phyloP scores from a whole-genome alignment of 179 eudicot genomes.

The Silene noctiflora region DNA sequence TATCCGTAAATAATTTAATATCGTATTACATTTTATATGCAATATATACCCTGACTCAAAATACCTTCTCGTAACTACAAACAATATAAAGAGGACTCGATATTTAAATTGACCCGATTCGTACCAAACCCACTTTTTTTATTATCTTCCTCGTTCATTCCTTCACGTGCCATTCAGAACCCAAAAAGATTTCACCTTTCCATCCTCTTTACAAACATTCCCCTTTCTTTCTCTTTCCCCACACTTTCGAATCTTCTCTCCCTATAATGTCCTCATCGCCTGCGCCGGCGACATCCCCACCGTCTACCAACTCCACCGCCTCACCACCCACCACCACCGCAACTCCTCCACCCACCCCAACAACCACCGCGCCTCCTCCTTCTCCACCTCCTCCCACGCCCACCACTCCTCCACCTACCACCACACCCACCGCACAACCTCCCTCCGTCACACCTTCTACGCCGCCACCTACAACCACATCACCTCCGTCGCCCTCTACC shows the following conservation, averaged over 20 bases:
- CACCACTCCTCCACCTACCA: neutral
- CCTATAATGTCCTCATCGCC: neutral
- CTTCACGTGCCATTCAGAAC: conserved; percentile 9
- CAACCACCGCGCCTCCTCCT: neutral
- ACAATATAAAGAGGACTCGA: no score
- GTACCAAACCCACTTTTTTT: no score
- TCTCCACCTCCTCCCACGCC: neutral
- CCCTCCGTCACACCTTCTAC: conserved; percentile 10
- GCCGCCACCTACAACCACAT: conserved; percentile 8
- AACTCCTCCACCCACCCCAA: conserved; percentile 13
- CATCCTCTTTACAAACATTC: neutral
- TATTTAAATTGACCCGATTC: no score
- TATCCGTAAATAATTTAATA: no score
- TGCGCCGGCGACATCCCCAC: neutral
- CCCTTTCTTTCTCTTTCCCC: no score
- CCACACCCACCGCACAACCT: conserved; percentile 14
- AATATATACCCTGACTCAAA: no score
- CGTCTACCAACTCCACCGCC: conserved; percentile 15
- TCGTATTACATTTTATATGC: no score
- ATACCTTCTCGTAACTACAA: no score
- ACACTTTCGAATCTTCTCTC: neutral
- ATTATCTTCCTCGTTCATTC: neutral
- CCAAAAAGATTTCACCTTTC: neutral
- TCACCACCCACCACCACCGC: conserved; percentile 17
- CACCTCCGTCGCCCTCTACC: conserved; percentile 14